These are phyloP conservation scores for Hericium erinaceus DNA, from an alignment of 768 basidiomycete species.

Conservation along the genomic window DNA sequence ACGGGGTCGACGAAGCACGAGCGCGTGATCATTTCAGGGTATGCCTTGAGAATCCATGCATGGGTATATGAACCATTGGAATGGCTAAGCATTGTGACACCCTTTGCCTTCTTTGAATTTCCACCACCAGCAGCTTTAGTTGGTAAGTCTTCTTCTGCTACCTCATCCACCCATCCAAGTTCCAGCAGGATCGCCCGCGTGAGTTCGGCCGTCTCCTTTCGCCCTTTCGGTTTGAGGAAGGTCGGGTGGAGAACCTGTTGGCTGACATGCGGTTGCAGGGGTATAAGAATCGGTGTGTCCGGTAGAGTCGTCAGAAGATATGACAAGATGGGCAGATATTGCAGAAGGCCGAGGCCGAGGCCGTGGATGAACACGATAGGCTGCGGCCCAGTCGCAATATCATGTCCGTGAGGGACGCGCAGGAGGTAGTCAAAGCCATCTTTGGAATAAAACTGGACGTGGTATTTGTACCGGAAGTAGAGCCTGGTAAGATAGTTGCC, in stretches of 20 bases:
- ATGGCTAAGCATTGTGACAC: conserved; percentile 77
- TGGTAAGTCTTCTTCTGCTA: conserved; percentile 11
- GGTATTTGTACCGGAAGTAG: conserved; percentile 33
- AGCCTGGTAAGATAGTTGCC: conserved; percentile 40
- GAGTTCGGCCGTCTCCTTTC: conserved; percentile 45
- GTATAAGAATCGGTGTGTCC: conserved; percentile 68
- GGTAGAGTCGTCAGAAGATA: conserved; percentile 47
- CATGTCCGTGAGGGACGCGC: conserved; percentile 61
- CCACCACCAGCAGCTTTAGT: conserved; percentile 7
- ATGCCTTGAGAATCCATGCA: conserved; percentile 81
- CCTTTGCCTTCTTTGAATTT: conserved; percentile 25
- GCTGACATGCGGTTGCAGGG: conserved; percentile 78
- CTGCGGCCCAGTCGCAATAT: conserved; percentile 41
- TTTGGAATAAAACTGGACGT: conserved; percentile 35
- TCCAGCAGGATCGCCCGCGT: conserved; percentile 48
- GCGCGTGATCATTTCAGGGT: conserved; percentile 56
- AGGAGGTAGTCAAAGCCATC: conserved; percentile 78
- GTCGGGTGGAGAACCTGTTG: conserved; percentile 74
- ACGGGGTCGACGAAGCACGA: conserved; percentile 91
- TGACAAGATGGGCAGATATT: conserved; percentile 55
- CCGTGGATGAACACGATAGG: conserved; percentile 86
- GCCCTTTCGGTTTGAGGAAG: conserved; percentile 64
- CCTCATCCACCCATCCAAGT: conserved; percentile 52
- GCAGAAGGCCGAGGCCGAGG: conserved; percentile 72
- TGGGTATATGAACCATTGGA: conserved; percentile 85